Evolutionary conservation across 2,329 filamentous ascomycete species (phyloP).

Genomic region (Blastomyces gilchristii): DNA sequence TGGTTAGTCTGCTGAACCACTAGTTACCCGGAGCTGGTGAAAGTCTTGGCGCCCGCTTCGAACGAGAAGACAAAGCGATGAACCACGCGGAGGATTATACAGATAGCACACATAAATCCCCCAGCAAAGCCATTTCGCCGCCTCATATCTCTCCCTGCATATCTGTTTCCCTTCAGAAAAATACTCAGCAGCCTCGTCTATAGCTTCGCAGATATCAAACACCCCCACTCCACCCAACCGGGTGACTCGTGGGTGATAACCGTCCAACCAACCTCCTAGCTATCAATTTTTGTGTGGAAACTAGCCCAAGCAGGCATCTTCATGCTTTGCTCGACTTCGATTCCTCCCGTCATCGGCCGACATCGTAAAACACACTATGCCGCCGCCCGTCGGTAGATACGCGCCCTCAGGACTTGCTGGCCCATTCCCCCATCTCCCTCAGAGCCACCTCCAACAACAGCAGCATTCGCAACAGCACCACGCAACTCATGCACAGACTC

Average conservation of each 20-base stretch:
- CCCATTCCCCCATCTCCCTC: constrained; percentile 50
- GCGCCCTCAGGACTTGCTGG: constrained; percentile 48
- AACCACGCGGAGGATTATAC: not conserved
- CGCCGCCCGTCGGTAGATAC: constrained; percentile 50
- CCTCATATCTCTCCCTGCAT: not conserved
- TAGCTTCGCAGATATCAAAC: not conserved
- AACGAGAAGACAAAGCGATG: not conserved
- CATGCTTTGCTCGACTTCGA: constrained; percentile 16
- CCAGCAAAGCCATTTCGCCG: not conserved
- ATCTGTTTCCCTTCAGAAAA: not conserved
- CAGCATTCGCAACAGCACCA: constrained; percentile 38
- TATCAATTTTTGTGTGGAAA: constrained; percentile 11
- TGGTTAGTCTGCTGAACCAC: not conserved
- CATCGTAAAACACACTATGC: constrained; percentile 38
- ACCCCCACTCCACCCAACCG: no score
- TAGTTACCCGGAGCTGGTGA: not conserved
- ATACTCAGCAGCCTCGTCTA: not conserved
- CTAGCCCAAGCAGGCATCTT: constrained; percentile 13
- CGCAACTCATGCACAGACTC: constrained; percentile 33
- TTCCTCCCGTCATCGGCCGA: constrained; percentile 14
- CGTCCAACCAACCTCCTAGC: not conserved
- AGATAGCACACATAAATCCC: not conserved
- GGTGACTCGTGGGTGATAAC: not conserved
- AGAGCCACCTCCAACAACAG: constrained; percentile 37
- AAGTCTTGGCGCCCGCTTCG: not conserved